Evolutionary conservation across 148 eudicot genomes (phyloP), one percentile per base, ranked within the genome.

Genomic region (Bassia scoparia): DNA sequence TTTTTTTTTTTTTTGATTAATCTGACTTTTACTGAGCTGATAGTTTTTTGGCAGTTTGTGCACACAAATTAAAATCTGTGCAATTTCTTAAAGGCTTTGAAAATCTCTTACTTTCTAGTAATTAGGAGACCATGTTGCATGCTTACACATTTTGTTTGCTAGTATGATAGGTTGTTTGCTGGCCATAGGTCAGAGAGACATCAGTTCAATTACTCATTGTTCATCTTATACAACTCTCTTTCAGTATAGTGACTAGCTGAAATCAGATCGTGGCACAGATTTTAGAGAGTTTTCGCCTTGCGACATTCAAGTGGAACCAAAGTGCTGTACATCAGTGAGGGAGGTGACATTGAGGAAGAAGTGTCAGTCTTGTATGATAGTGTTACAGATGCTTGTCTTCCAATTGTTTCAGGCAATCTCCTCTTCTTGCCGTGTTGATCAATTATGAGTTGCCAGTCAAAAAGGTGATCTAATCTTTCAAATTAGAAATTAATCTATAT

Each of bases 241-340:
- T n/a, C 89, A 95, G 99, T 91, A 95, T 77, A 91, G 97, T 78
- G 99, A 91, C 81, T 90, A 88, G 77, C 81, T 89, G 43, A 94
- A 89, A 76, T 85, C 82, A 56, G 92, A 91, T 37, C 92, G 96
- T 64, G n/a, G 85, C 88, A n/a, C 24, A 72, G 65, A 68, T 83
- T 62, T 67, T 90, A 68, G 96, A 88, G 70, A 87, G 69, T 65
- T 95, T 95, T 74, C 86, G 86, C 43, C 85, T 79, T 77, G 83
- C 86, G 55, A 77, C 90, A 67, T 74, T 76, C 52, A 81, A 82
- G 69, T 95, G 98, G 97, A 81, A 86, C 71, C 85, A 78, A 74
- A 76, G 73, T 70, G 78, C 72, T 69, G 74, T 61, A 74, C 72
- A 77, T 65, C 74, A 85, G 63, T 56, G 84, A 80, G 46, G 82